A percentile compares a stretch with the other conserved stretches of the same genome.
These are phyloP conservation scores for Corymbia citriodora DNA, from an alignment of 441 rosid genomes.

Conservation along the genomic window DNA sequence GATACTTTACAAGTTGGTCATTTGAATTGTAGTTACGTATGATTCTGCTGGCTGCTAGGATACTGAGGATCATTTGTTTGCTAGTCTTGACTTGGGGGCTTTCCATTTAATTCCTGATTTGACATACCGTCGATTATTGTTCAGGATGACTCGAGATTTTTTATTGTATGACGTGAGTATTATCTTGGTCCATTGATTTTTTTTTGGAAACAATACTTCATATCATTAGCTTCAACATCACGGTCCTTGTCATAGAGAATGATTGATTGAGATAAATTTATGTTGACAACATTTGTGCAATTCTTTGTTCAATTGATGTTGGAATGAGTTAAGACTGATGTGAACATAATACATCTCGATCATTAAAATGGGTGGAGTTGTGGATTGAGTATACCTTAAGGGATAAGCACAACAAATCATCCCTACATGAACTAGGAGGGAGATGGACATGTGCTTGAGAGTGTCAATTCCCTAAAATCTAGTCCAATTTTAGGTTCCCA, in stretches of 20 bases:
- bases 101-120: background rate
- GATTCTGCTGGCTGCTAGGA: background rate
- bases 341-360: background rate
- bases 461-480: accelerated
- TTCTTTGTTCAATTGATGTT: background rate
- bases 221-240: background rate
- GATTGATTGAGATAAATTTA: background rate
- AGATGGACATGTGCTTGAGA: background rate
- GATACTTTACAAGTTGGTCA: background rate
- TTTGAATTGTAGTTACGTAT: background rate
- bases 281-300: too few species aligned
- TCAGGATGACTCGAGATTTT: too few species aligned
- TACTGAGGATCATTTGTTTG: background rate
- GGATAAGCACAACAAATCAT: background rate
- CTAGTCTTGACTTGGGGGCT: background rate
- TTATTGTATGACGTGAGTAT: background rate
- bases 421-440: background rate
- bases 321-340: background rate
- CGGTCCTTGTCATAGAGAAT: background rate
- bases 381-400: too few species aligned
- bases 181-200: background rate
- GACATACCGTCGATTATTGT: too few species aligned
- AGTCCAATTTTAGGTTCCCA: too few species aligned
- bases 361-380: background rate
- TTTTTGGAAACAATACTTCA: background rate